A percentile compares a stretch with the other conserved stretches of the same genome.
phyloP scores from a whole-genome alignment of 495 filamentous ascomycete species.

The Hypomontagnella monticulosa region DNA sequence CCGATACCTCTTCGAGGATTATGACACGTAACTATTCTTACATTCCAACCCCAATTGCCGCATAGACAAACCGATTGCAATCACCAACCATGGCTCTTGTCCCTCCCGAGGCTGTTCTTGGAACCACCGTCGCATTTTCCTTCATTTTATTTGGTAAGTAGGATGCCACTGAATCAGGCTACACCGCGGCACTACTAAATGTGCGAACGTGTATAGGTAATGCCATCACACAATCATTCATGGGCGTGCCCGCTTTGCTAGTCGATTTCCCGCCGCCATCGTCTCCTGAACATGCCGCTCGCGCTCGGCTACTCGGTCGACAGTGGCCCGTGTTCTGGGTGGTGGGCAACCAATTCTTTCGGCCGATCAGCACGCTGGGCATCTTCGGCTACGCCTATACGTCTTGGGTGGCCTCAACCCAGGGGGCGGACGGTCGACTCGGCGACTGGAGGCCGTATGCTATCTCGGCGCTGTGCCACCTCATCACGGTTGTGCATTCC shows the following conservation, averaged over 20 bases:
- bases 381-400: constrained; percentile 58
- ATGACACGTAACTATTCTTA: too few relatives aligned
- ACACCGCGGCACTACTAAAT: background rate
- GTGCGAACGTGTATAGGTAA: constrained; percentile 47
- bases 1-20: too few relatives aligned
- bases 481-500: constrained; percentile 57
- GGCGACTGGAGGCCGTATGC: constrained; percentile 56
- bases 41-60: too few relatives aligned
- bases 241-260: constrained; percentile 59
- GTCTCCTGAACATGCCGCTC: constrained; percentile 48
- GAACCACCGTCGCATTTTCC: constrained; percentile 52
- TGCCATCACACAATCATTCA: constrained; percentile 62
- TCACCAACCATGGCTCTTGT: constrained; percentile 26
- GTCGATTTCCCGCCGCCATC: constrained; percentile 57
- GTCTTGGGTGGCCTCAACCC: constrained; percentile 39
- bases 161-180: background rate
- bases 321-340: constrained; percentile 62
- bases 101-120: constrained; percentile 44
- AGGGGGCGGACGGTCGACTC: constrained; percentile 24
- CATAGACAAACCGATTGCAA: background rate
- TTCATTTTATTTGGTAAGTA: constrained; percentile 57
- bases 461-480: constrained; percentile 51
- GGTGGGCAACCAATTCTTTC: constrained; percentile 60
- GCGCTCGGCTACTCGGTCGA: constrained; percentile 53
- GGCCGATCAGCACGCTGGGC: constrained; percentile 58